Conservation (phyloP, 1,284 basidiomycete genomes). For the Puccinia polysora region DNA sequence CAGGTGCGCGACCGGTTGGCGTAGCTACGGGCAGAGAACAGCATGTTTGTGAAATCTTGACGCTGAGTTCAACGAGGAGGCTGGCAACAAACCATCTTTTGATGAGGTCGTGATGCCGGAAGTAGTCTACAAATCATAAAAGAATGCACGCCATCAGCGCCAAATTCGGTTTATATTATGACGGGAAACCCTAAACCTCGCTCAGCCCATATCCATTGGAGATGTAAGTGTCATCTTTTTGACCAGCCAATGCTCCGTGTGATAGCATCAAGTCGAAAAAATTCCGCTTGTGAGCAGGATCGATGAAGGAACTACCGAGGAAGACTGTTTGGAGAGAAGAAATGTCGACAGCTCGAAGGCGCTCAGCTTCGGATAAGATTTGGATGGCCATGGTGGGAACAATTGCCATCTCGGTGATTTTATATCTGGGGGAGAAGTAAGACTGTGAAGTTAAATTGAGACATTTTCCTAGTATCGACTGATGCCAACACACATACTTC, state of each 20-base stretch:
- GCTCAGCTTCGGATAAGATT: constrained; percentile 22
- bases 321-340: constrained; percentile 13
- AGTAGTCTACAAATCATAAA: not conserved
- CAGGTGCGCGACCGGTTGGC: constrained; percentile 55
- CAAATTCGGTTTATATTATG: not conserved
- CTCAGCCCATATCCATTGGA: constrained; percentile 34
- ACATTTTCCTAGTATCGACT: not conserved
- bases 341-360: not conserved
- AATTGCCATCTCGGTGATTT: constrained; percentile 6
- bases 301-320: constrained; percentile 13
- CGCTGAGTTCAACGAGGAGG: not conserved
- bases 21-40: not conserved
- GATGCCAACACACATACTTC: not conserved
- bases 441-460: not conserved
- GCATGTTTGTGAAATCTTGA: not conserved
- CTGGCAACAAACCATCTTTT: not conserved
- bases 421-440: not conserved
- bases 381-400: constrained; percentile 26
- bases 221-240: constrained; percentile 10
- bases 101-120: constrained; percentile 14
- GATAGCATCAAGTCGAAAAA: constrained; percentile 3
- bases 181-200: constrained; percentile 10
- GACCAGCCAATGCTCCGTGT: constrained; percentile 7
- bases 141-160: not conserved
- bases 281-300: constrained; percentile 1